phyloP scores from a whole-genome alignment of 768 basidiomycete genomes.

The Termitomyces sp. region DNA sequence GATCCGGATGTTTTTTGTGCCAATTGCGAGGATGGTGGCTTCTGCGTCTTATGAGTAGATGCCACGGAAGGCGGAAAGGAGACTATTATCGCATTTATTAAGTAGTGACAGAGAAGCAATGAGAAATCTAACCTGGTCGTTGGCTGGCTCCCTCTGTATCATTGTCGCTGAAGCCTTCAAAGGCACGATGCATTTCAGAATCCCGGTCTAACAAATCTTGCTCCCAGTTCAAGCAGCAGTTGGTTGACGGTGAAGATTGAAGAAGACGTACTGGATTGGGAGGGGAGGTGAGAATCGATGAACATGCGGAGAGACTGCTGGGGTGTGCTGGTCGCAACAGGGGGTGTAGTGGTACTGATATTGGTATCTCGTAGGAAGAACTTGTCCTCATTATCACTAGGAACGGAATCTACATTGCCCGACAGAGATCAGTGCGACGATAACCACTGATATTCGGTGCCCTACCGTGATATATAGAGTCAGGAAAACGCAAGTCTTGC shows the following conservation, averaged over 20 bases:
- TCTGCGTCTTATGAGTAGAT: not conserved
- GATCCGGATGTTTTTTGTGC: not conserved
- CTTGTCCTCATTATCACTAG: constrained; percentile 31
- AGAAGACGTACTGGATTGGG: constrained; percentile 48
- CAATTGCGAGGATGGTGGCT: not conserved
- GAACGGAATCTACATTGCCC: not conserved
- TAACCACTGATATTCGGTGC: not conserved
- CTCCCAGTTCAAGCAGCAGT: constrained; percentile 8
- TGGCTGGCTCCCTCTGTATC: constrained; percentile 32
- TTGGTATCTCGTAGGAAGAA: constrained; percentile 35
- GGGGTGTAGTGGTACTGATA: constrained; percentile 37
- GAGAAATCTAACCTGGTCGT: constrained; percentile 14
- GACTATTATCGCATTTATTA: not conserved
- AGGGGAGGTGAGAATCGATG: constrained; percentile 40
- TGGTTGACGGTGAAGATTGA: not conserved
- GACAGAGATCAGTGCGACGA: not conserved
- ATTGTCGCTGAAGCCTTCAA: constrained; percentile 53
- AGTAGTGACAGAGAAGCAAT: not conserved
- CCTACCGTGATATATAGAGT: constrained; percentile 34
- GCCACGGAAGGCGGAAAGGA: not conserved
- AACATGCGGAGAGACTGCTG: constrained; percentile 56
- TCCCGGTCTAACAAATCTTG: constrained; percentile 67
- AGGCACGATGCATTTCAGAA: constrained; percentile 67
- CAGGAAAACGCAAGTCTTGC: constrained; percentile 29
- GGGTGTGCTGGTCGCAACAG: constrained; percentile 53